A percentile compares a stretch with the other conserved stretches of the same genome.
phyloP scores from a whole-genome alignment of 2,329 filamentous ascomycete species.

The Furcasterigmium sp. region DNA sequence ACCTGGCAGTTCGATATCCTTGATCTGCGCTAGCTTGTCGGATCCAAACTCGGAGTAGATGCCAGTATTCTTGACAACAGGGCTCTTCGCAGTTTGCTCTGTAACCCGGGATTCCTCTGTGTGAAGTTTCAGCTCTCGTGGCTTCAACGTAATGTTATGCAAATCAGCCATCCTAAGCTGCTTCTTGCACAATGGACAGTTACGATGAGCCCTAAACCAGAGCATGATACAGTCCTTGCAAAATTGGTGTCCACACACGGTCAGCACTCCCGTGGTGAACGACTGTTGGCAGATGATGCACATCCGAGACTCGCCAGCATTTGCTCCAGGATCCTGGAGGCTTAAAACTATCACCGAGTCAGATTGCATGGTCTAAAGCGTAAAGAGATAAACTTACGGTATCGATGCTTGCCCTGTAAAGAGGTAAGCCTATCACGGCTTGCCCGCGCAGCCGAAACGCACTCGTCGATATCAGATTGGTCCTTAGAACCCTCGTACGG shows the following conservation, averaged over 20 bases:
- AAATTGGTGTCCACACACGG: conserved; percentile 86
- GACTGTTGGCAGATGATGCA: conserved; percentile 81
- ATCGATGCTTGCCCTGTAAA: conserved; percentile 69
- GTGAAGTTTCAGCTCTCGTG: conserved; percentile 65
- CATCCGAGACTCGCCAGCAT: conserved; percentile 57
- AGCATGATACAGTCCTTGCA: conserved; percentile 80
- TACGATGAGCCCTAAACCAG: conserved; percentile 72
- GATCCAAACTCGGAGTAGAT: conserved; percentile 78
- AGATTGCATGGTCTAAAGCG: neutral
- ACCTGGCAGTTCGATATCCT: conserved; percentile 67
- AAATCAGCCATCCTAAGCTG: conserved; percentile 62
- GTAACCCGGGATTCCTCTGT: conserved; percentile 16
- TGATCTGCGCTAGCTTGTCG: conserved; percentile 71
- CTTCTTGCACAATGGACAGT: conserved; percentile 81
- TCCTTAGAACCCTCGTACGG: conserved; percentile 63
- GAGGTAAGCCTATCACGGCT: conserved; percentile 54
- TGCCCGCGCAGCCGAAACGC: conserved; percentile 39
- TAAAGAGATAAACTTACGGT: conserved; percentile 39
- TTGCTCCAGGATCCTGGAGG: conserved; percentile 53
- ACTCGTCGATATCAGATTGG: conserved; percentile 39
- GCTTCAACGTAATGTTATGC: conserved; percentile 80
- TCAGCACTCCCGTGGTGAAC: conserved; percentile 77
- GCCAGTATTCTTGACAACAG: conserved; percentile 24
- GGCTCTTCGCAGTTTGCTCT: conserved; percentile 12
- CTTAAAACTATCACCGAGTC: conserved; percentile 38